phyloP scores from a whole-genome alignment of 2,329 filamentous ascomycete species.

The Davidsoniella virescens region DNA sequence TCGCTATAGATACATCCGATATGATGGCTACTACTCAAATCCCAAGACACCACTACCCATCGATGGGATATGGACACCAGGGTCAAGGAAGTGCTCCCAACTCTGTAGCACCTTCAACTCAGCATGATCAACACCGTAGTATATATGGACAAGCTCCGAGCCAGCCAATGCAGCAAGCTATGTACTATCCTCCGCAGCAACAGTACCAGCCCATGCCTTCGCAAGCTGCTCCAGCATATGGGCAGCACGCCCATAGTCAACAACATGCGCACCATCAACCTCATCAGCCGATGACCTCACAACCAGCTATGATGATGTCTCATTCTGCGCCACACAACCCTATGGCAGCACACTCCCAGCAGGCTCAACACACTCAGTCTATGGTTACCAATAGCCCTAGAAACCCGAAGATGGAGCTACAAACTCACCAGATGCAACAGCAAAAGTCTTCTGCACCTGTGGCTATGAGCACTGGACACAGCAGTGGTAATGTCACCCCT shows the following conservation, averaged over 20 bases:
- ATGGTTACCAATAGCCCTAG: constrained; percentile 44
- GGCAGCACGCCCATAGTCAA: constrained; percentile 38
- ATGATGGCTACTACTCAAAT: constrained; percentile 51
- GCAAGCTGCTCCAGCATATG: constrained; percentile 46
- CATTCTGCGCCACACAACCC: constrained; percentile 40
- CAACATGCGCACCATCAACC: constrained; percentile 37
- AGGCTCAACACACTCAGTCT: constrained; percentile 34
- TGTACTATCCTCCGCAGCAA: constrained; percentile 55
- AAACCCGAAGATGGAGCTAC: constrained; percentile 45
- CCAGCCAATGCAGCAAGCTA: constrained; percentile 62
- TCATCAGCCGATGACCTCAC: constrained; percentile 45
- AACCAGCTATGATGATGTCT: constrained; percentile 51
- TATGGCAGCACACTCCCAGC: constrained; percentile 41
- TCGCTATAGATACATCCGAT: constrained; percentile 36
- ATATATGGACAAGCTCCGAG: constrained; percentile 69
- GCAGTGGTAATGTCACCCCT: constrained; percentile 16
- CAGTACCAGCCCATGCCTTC: constrained; percentile 51
- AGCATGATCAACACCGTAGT: constrained; percentile 75
- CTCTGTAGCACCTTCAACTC: constrained; percentile 76
- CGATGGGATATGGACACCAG: constrained; percentile 73
- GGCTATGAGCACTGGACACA: constrained; percentile 24
- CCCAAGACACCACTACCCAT: constrained; percentile 70
- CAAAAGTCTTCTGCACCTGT: constrained; percentile 27
- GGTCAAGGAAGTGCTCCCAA: constrained; percentile 90
- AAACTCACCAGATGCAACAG: constrained; percentile 46